phyloP scores from a whole-genome alignment of 495 filamentous ascomycete species.

The Xylaria bambusicola region DNA sequence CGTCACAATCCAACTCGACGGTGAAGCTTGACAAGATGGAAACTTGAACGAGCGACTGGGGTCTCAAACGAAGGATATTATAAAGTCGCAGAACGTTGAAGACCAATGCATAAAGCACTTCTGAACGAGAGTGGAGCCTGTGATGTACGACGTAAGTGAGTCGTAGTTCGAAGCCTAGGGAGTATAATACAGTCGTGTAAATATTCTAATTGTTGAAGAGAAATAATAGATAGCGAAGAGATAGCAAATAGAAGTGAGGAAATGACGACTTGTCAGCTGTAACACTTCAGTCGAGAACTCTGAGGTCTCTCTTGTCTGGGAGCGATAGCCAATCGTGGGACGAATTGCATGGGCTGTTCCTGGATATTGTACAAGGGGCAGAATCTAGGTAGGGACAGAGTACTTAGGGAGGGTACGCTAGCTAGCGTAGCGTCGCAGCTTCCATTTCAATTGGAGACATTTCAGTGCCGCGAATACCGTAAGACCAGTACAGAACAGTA shows the following conservation, averaged over 20 bases:
- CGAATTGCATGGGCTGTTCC: neutral
- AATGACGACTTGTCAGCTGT: neutral
- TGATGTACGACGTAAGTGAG: too few species aligned
- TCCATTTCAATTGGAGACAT: too few species aligned
- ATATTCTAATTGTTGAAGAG: too few species aligned
- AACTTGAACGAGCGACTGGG: slow-evolving; percentile 11
- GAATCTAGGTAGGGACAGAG: neutral
- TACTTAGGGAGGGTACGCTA: too few species aligned
- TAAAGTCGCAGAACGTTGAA: neutral
- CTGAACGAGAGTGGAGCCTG: neutral
- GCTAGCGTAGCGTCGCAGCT: too few species aligned
- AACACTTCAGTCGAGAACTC: neutral
- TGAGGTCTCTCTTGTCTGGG: neutral
- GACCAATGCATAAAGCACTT: neutral
- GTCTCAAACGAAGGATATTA: slow-evolving; percentile 3
- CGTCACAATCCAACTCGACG: neutral
- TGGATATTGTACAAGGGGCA: neutral
- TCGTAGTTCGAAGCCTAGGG: neutral
- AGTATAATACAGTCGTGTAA: neutral
- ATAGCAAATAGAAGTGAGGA: neutral
- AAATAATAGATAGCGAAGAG: neutral
- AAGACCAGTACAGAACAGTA: too few species aligned
- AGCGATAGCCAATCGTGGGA: neutral
- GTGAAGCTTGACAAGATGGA: neutral
- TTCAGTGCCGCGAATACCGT: too few species aligned